Percentiles rank a stretch among this genome's conserved stretches.
Conservation (phyloP, 2,329 filamentous ascomycete species). For the Curvularia sp. region DNA sequence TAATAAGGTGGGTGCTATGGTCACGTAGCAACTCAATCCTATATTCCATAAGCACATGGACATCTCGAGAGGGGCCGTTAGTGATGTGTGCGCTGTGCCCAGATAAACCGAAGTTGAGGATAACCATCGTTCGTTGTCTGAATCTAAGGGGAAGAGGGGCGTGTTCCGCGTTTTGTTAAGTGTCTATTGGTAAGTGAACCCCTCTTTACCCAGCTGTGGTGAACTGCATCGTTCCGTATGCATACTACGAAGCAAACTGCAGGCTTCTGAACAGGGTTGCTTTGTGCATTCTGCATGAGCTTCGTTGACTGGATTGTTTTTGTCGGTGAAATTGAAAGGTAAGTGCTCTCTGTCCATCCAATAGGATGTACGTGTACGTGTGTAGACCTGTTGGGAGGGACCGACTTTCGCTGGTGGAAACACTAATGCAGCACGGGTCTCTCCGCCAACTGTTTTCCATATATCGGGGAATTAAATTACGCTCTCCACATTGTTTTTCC, state of each 20-base stretch:
- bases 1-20: neutral
- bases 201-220: neutral
- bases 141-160: neutral
- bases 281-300: neutral
- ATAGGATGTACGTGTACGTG: neutral
- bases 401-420: slow-evolving; percentile 1
- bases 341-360: neutral
- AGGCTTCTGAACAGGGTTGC: neutral
- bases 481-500: neutral
- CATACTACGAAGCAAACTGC: neutral
- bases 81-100: slow-evolving; percentile 9
- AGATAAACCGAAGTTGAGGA: neutral
- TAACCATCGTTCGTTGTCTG: neutral
- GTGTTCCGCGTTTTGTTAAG: slow-evolving; percentile 3
- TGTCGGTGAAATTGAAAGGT: neutral
- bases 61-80: slow-evolving; percentile 5
- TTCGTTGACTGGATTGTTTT: neutral
- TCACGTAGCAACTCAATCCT: slow-evolving; percentile 4
- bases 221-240: neutral
- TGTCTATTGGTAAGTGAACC: slow-evolving; percentile 6
- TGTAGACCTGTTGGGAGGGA: slow-evolving; percentile 1
- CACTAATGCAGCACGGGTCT: neutral
- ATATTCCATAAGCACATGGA: neutral
- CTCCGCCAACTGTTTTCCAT: neutral
- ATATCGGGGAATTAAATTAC: neutral